These are phyloP conservation scores for Rhodotorula paludigena DNA, from an alignment of 768 basidiomycete species.

Conservation along the genomic window DNA sequence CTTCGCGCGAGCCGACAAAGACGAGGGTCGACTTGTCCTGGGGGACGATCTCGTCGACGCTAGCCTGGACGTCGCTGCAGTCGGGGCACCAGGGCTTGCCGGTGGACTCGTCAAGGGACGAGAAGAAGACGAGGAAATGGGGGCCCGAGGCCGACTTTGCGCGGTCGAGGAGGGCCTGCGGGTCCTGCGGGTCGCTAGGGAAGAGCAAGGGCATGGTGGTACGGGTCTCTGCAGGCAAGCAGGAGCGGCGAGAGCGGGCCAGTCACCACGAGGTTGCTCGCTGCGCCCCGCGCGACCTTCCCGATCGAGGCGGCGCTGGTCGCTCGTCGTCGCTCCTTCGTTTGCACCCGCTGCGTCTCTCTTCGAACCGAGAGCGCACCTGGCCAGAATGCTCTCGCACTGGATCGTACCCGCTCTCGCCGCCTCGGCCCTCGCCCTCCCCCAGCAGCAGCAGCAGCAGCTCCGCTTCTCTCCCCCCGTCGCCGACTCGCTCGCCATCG, in stretches of 20 bases:
- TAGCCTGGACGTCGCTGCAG: constrained; percentile 5
- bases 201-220: constrained; percentile 23
- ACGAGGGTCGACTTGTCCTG: constrained; percentile 10
- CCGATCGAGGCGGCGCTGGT: background rate
- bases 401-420: constrained; percentile 2
- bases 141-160: constrained; percentile 9
- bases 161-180: constrained; percentile 15
- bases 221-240: background rate
- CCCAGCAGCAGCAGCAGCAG: too few relatives aligned
- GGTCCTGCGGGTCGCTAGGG: background rate
- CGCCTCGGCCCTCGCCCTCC: constrained; percentile 8
- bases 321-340: background rate
- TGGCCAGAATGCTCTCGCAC: background rate
- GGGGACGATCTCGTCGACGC: constrained; percentile 19
- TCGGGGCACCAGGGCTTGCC: constrained; percentile 31
- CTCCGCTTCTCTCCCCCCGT: constrained; percentile 1
- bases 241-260: background rate
- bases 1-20: constrained; percentile 14
- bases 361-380: too few relatives aligned
- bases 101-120: constrained; percentile 12
- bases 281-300: too few relatives aligned
- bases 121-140: constrained; percentile 32
- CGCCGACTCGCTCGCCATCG: background rate
- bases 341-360: background rate
- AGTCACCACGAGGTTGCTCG: background rate